phyloP scores from a whole-genome alignment of 176 grass and related monocot genomes.

The Themeda triandra region DNA sequence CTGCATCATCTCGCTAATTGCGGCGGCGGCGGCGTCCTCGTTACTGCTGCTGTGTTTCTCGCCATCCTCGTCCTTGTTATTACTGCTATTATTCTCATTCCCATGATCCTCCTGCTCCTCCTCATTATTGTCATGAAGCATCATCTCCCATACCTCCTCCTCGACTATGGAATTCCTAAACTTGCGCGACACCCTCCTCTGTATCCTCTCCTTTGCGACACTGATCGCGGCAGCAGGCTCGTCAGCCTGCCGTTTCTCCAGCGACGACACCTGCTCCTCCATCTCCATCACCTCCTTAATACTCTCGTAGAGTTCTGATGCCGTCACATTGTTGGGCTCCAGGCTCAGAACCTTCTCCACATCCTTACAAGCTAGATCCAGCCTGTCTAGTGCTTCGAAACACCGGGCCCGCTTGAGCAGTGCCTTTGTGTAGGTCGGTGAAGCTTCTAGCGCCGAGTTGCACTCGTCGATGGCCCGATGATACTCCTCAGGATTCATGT shows the following conservation, averaged over 20 bases:
- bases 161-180: constrained; percentile 47
- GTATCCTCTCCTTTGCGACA: constrained; percentile 49
- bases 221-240: constrained; percentile 10
- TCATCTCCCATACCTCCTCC: constrained; percentile 55
- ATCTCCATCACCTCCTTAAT: constrained; percentile 43
- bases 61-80: background rate
- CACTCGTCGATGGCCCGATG: constrained; percentile 56
- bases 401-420: constrained; percentile 68
- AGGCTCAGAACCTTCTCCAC: constrained; percentile 42
- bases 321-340: constrained; percentile 64
- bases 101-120: constrained; percentile 15
- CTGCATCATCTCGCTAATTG: background rate
- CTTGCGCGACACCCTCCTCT: constrained; percentile 53
- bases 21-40: background rate
- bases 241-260: constrained; percentile 24
- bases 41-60: background rate
- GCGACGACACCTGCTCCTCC: constrained; percentile 32
- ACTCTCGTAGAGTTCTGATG: constrained; percentile 54
- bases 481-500: constrained; percentile 60
- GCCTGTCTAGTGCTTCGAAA: constrained; percentile 59
- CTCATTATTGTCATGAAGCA: background rate
- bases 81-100: background rate
- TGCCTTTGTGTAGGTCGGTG: constrained; percentile 56
- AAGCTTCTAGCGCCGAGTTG: constrained; percentile 55
- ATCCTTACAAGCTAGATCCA: constrained; percentile 62